These are phyloP conservation scores for Mortierella sp. DNA, from an alignment of 371 early-diverging fungal species.

Conservation along the genomic window DNA sequence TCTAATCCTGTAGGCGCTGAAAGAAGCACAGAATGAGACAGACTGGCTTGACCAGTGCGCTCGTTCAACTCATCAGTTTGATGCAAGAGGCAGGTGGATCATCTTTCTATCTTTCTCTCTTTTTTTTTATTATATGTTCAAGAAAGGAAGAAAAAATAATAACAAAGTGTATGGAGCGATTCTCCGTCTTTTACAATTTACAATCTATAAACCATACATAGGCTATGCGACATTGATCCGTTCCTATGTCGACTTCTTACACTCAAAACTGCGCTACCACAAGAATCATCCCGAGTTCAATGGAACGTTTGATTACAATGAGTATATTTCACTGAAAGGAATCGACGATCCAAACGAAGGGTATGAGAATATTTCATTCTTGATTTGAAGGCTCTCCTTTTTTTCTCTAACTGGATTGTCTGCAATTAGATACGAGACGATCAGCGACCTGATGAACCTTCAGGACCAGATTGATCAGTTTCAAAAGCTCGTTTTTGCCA, in stretches of 20 bases:
- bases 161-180: neutral
- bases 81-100: conserved; percentile 49
- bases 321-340: conserved; percentile 92
- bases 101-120: neutral
- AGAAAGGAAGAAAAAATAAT: neutral
- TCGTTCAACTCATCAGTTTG: conserved; percentile 71
- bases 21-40: conserved; percentile 80
- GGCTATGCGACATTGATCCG: conserved; percentile 92
- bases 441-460: conserved; percentile 91
- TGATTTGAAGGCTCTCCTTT: neutral
- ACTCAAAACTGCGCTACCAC: conserved; percentile 94
- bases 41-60: conserved; percentile 78
- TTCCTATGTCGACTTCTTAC: conserved; percentile 90
- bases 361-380: conserved; percentile 58
- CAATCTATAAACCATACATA: neutral
- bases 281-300: conserved; percentile 94
- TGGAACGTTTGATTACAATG: conserved; percentile 96
- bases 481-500: conserved; percentile 88
- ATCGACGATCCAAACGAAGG: conserved; percentile 98
- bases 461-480: conserved; percentile 93
- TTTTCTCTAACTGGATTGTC: neutral
- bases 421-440: conserved; percentile 86
- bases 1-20: conserved; percentile 66
- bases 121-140: neutral
- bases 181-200: too few species aligned